Percentiles rank a stretch among this genome's conserved stretches.
phyloP scores from a whole-genome alignment of 2,329 filamentous ascomycete species.

The Trichoderma hamatum region DNA sequence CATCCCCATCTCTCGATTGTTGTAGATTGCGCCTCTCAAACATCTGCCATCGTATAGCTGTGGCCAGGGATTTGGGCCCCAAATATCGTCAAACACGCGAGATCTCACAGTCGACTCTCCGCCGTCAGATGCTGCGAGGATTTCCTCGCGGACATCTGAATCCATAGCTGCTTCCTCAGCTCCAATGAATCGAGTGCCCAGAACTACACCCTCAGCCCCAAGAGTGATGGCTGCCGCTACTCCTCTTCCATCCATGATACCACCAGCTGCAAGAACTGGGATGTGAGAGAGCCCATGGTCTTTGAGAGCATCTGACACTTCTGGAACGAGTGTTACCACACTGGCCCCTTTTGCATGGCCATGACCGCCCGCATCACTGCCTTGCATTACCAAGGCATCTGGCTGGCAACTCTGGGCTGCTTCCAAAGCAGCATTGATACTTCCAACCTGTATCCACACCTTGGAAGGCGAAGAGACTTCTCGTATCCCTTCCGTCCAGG shows the following conservation, averaged over 20 bases:
- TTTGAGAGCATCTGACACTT: not conserved
- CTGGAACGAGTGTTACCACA: not conserved
- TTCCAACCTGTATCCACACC: not conserved
- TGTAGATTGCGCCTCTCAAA: not conserved
- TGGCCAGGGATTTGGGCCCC: not conserved
- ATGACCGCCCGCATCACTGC: not conserved
- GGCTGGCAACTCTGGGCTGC: not conserved
- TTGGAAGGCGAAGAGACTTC: not conserved
- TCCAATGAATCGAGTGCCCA: not conserved
- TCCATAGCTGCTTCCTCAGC: not conserved
- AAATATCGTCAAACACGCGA: not conserved
- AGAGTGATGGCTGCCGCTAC: not conserved
- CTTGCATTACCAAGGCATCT: not conserved
- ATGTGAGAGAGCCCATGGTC: not conserved
- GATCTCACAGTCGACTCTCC: not conserved
- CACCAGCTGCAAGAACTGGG: not conserved
- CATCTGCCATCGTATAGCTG: not conserved
- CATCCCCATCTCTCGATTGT: not conserved
- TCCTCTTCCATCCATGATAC: not conserved
- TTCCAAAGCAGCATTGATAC: not conserved
- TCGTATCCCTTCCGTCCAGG: not conserved
- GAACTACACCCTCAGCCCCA: not conserved
- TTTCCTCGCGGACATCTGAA: not conserved
- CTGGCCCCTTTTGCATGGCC: not conserved
- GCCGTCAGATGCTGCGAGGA: not conserved